Evolutionary conservation across 2,329 filamentous ascomycete species (phyloP), one percentile per base, ranked within the genome.

Genomic region (Botrytis pseudocinerea): DNA sequence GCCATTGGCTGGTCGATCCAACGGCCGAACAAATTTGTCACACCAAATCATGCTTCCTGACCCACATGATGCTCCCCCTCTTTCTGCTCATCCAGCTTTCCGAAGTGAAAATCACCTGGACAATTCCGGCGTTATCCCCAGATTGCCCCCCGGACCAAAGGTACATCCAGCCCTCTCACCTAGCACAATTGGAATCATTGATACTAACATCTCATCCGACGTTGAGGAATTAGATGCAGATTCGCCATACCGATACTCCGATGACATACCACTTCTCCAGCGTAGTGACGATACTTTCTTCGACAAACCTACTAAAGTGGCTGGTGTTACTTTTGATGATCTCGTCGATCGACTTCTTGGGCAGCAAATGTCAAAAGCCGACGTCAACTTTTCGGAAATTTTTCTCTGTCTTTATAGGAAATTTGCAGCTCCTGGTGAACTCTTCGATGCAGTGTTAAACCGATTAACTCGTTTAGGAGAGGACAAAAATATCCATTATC

Each of bases 371-470:
- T 94, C 93, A 42, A 94, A 93, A 80, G 88, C 91, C n/a, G 96
- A 98, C 80, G 87, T 89, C 73, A 97, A 97, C 82, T 99, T 98
- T 80, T 88, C 89, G 1, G 90, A 94, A 62, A 91, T 97, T 28
- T 98, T 98, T 79, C 86, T 98, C 44, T 97, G 95, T 76, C 85
- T 98, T 22, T 98, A 98, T 82, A 92, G 96, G 75, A 97, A 96
- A 81, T 98, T 99, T 80, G 92, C 94, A 6, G 89, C 95, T 2
- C 96, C 96, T 0, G 87, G 88, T 16, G 88, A 92, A 76, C 86
- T 99, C 7, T 89, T 98, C 70, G 88, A 90, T 59, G 90, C 93
- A 12, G 92, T 98, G 62, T 85, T 97, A 59, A 87, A 91, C 73
- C 90, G 92, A 57, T 89, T 97, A 74, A 92, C 97, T 76, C 86